These are phyloP conservation scores for Sideroxylon spinosum DNA, from an alignment of 179 eudicot genomes.

Conservation along the genomic window DNA sequence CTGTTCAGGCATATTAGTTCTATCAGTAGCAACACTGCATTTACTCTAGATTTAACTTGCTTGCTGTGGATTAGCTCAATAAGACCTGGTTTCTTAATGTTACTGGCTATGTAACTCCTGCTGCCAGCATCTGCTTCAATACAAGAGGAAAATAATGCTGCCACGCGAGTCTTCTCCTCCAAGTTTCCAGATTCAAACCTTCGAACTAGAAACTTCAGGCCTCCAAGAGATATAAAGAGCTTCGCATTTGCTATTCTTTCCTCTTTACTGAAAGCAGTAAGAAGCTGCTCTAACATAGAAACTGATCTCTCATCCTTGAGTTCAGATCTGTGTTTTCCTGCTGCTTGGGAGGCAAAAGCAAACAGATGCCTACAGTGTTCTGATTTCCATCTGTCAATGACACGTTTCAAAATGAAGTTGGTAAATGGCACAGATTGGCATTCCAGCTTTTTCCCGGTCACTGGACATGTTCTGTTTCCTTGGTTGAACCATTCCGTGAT, in stretches of 20 bases:
- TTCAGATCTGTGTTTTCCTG: slow-evolving; percentile 9
- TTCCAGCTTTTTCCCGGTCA: slow-evolving; percentile 29
- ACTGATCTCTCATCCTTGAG: slow-evolving; percentile 25
- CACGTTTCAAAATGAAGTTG: slow-evolving; percentile 45
- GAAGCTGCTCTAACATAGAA: slow-evolving; percentile 34
- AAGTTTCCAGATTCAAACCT: slow-evolving; percentile 38
- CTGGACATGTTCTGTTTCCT: slow-evolving; percentile 44
- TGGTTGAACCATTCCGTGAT: slow-evolving; percentile 36
- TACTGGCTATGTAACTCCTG: slow-evolving; percentile 34
- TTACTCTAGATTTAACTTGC: slow-evolving; percentile 27
- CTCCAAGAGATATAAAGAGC: slow-evolving; percentile 38
- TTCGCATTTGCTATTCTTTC: slow-evolving; percentile 32
- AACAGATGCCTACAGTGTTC: slow-evolving; percentile 24
- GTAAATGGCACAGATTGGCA: slow-evolving; percentile 33
- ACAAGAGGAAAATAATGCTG: slow-evolving; percentile 30
- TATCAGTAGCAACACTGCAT: slow-evolving; percentile 32
- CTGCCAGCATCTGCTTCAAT: slow-evolving; percentile 37
- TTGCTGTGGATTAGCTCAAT: slow-evolving; percentile 40
- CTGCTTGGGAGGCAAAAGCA: slow-evolving; percentile 21
- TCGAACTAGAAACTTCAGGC: slow-evolving; percentile 35
- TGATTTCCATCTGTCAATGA: slow-evolving; percentile 42
- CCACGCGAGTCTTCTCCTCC: slow-evolving; percentile 33
- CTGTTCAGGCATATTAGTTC: slow-evolving; percentile 49
- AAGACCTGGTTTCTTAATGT: slow-evolving; percentile 30
- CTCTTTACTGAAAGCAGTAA: slow-evolving; percentile 26